Evolutionary conservation across 768 basidiomycete genomes (phyloP), one percentile per base, ranked within the genome.

Genomic region (Pulveroboletus sp.): DNA sequence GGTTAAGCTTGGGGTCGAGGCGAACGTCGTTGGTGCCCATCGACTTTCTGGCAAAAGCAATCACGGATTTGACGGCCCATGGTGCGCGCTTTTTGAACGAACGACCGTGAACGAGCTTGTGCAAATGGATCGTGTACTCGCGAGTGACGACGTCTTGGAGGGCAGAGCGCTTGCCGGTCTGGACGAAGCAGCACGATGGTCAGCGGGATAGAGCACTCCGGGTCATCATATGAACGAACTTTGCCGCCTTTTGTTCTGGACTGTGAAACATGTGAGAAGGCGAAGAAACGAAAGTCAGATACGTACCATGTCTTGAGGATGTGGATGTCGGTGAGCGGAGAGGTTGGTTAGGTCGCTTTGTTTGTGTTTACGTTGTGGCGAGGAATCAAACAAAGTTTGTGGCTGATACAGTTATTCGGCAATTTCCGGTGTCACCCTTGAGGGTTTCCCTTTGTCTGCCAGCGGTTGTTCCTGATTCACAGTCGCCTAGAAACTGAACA

Each of bases 71-170:
- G 73, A 98, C 82, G 60, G 93, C 96, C 77, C 84, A 86, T 21
- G 96, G 96, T 15, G 96, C 93, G 61, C 94, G 87, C 81, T 95
- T 95, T 78, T 97, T 97, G 81, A 96, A 97, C 38, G 89, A 86
- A 53, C 86, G 82, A 60, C 87, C 90, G 72, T 93, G 90, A 38
- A 93, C 91, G 59, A 74, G 85, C 73, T 95, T 96, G 85, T 96
- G 93, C 36, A 97, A 76, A 75, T 96, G 92, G 78, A 97, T 88
- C 66, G 95, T 97, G 86, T 97, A 96, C 72, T 99, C 95, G 66
- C 94, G 86, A 58, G 94, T 89, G 58, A 97, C 95, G 75, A 97
- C 95, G 72, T 98, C 95, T 74, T 90, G 83, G 69, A 97, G 90
- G 48, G 95, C 95, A 53, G 93, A 94, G 73, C 95, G 93, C 81